phyloP scores from a whole-genome alignment of 305 asterid genomes.

The Fraxinus ornus region DNA sequence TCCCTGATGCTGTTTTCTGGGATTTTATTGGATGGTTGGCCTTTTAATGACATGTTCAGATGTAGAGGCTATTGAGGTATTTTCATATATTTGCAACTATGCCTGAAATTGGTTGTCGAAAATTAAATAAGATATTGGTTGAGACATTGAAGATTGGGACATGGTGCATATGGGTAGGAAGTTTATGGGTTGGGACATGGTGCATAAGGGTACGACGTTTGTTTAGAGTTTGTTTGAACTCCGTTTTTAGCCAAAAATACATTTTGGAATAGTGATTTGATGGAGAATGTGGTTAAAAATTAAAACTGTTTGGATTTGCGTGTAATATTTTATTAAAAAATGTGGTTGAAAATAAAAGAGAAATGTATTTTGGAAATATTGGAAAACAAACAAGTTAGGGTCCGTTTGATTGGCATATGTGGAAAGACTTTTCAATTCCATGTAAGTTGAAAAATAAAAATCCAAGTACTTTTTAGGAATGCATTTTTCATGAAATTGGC shows the following conservation, averaged over 20 bases:
- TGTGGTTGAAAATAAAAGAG: not conserved
- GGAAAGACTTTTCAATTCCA: too few relatives aligned
- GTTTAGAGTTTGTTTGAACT: not conserved
- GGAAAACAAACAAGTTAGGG: not conserved
- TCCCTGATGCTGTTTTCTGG: not conserved
- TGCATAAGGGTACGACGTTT: not conserved
- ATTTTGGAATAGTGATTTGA: too few relatives aligned
- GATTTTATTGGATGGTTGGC: slow-evolving; percentile 17
- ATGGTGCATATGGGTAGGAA: not conserved
- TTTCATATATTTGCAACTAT: slow-evolving; percentile 9
- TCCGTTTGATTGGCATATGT: too few relatives aligned
- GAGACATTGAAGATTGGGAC: not conserved
- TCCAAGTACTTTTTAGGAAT: too few relatives aligned
- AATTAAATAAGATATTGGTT: not conserved
- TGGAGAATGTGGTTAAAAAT: not conserved
- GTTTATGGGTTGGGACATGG: not conserved
- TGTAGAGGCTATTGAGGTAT: slow-evolving; percentile 25
- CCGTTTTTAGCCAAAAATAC: not conserved
- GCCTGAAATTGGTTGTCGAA: slow-evolving; percentile 11
- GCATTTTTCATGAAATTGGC: too few relatives aligned
- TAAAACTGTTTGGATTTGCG: too few relatives aligned
- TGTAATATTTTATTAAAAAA: too few relatives aligned
- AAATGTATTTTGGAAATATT: too few relatives aligned
- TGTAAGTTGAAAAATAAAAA: too few relatives aligned
- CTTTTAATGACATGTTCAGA: slow-evolving; percentile 15